Evolutionary conservation across 768 basidiomycete genomes (phyloP), one percentile per base, ranked within the genome.

Genomic region (Russula compacta): DNA sequence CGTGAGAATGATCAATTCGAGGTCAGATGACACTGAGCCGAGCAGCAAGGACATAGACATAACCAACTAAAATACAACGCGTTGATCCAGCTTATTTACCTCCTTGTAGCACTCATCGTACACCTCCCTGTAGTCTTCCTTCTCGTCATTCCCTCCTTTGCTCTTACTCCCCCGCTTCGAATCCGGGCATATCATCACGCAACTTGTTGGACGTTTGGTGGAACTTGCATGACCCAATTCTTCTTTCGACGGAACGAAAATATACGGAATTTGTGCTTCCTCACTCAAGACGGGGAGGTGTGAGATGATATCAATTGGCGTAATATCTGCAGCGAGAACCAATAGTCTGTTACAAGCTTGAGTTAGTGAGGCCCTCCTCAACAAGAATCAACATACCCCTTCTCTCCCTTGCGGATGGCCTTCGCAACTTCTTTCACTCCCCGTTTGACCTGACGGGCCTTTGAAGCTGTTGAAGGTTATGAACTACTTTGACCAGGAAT

Each of bases 341-440:
- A 99, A 82, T 38, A 99, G 77, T 21, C 93, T 95, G 66, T 2
- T 42, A 36, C 35, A 19, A 7, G 55, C 59, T 38, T n/a, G 56
- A 46, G 54, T 44, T 21, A 47, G 61, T 29, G 9, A 17, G 19
- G 24, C 10, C 17, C 32, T 40, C 19, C 39, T 15, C 17, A 14
- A 21, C 17, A 38, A 17, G 3, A 42, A 50, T 38, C 49, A 38
- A 42, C 86, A 62, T 68, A 87, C 92, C 97, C 97, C 78, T 90
- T 93, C 73, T 98, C 95, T 60, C 95, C 95, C 72, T 99, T 99
- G 56, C 95, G 82, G 44, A 99, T 88, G 3, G 92, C 92, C 74
- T 99, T 99, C 47, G 97, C 93, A 38, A 99, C 92, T 74, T 99
- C 97, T 74, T 98, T 98, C 51, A 99, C 95, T 43, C 97, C 97